These are phyloP conservation scores for Filosporella fistucella DNA, from an alignment of 495 filamentous ascomycete species.

Conservation along the genomic window DNA sequence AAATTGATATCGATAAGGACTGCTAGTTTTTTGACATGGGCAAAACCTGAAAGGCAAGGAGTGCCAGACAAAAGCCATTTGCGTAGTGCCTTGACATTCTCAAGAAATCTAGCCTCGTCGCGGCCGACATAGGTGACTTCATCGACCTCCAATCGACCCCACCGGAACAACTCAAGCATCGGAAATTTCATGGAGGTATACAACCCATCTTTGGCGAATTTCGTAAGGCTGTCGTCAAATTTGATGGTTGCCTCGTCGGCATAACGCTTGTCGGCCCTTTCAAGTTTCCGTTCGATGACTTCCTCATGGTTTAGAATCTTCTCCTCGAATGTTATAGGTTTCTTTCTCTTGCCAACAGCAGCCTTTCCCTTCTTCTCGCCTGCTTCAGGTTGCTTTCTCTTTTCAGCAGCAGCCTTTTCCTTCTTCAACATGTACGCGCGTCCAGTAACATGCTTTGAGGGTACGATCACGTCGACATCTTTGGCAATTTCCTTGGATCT, in stretches of 20 bases:
- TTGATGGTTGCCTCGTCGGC: slow-evolving; percentile 13
- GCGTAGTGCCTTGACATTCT: slow-evolving; percentile 37
- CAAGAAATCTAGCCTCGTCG: slow-evolving; percentile 25
- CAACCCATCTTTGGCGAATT: too few relatives aligned
- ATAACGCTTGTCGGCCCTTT: too few relatives aligned
- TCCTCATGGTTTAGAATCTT: too few relatives aligned
- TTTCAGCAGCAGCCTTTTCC: neutral
- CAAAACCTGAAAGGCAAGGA: slow-evolving; percentile 52
- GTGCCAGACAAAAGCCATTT: slow-evolving; percentile 71
- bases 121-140: slow-evolving; percentile 56
- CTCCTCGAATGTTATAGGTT: too few relatives aligned
- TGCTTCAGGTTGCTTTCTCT: too few relatives aligned
- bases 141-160: slow-evolving; percentile 58
- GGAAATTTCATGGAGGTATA: slow-evolving; percentile 21
- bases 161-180: slow-evolving; percentile 57
- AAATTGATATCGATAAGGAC: slow-evolving; percentile 49
- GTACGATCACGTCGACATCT: slow-evolving; percentile 38
- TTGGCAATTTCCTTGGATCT: too few relatives aligned
- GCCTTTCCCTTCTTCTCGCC: too few relatives aligned
- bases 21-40: slow-evolving; percentile 58
- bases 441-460: slow-evolving; percentile 2
- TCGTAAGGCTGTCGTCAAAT: too few relatives aligned
- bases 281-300: too few relatives aligned
- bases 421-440: neutral
- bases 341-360: too few relatives aligned